Base-by-base conservation (phyloP, 768 basidiomycete genomes). In the Rhizopogon vesiculosus region DNA sequence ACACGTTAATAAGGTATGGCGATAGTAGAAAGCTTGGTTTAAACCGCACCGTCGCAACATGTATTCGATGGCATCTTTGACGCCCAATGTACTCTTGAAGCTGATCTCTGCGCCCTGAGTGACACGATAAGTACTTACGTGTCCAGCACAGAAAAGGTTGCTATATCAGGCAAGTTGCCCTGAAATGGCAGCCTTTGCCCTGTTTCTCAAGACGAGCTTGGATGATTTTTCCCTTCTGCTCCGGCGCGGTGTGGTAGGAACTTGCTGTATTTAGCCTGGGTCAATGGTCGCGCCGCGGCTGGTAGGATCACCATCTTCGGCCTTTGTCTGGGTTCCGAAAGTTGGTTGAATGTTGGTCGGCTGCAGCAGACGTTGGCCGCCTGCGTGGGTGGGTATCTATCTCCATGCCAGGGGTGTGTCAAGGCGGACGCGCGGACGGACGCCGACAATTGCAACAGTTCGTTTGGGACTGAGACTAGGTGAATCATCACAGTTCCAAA, bases 401-500 rank as follows among this genome's bases (percentile, higher is more conserved):
- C 35, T 13, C 3, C 35, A 38, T 38, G 1, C 35, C 35, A 0
- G 35, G 12, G 35, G 13, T 5, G 13, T 38, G 35, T 38, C 35
- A 38, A 12, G 13, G 35, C 35, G 13, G 12, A 38, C 13, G 35
- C 35, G 10, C 12, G 35, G 12, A 33, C 35, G 35, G 35, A 38
- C 35, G 35, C 35, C 35, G 35, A 38, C 9, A 38, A 38, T 38
- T 38, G 3, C 35, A 38, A 33, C 31, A 33, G 10, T 38, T 38
- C 8, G 8, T 33, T 38, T 38, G 10, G 35, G 35, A 10, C 12
- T 5, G 3, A 5, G 9, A 42, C n/a, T 7, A 1, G 40, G 40
- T 55, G 50, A 57, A 44, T 52, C 55, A 58, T 42, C 59, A 31
- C 28, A 1, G 42, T 58, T 33, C 48, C 42, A 58, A 56, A 58